Base-by-base conservation (phyloP, 108 stramenopile species). In the Craspedostauros australis region DNA sequence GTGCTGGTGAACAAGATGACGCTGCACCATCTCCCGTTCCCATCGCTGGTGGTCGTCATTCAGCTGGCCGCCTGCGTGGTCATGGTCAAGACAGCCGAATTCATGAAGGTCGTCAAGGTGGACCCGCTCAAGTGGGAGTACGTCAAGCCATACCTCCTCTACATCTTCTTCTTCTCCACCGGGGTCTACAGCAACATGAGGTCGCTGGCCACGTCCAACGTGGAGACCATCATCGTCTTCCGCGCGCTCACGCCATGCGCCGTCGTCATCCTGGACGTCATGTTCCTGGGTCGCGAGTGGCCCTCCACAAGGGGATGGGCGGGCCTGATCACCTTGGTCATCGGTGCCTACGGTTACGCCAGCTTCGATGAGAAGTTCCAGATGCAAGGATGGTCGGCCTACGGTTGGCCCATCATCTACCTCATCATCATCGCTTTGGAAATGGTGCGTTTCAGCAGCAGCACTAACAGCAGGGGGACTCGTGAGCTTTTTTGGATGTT, bases 191-290 rank as follows among this genome's bases (percentile, higher is more conserved):
- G 82, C 64, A 91, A 92, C 55, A 90, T 90, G 89, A 77, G 85
- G 48, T 75, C 80, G 20, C 63, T 96, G 19, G 60, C 53, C 12
- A 27, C 68, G 16, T 78, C 87, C 20, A 95, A 94, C 52, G 96
- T 96, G 8, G 96, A 96, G 49, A 96, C 96, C 0, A 80, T 96
- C 39, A 94, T 96, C 57, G 89, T 93, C 11, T 92, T 94, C 51
- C 74, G 93, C 5, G 86, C 95, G 2, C 46, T 86, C 42, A 59
- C 90, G 28, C 95, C 95, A 0, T 59, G 87, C 4, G 22, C 90
- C 14, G 92, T 96, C 16, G 76, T 82, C 28, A 52, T 95, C 37
- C 45, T 85, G 45, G 93, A 94, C 59, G 84, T 70, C 14, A n/a
- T 79, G 19, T 89, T 87, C 57, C 43, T 96, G 27, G 95, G 92